Evolutionary conservation across 1,284 basidiomycete species (phyloP).

Genomic region (Dichomitus squalens): DNA sequence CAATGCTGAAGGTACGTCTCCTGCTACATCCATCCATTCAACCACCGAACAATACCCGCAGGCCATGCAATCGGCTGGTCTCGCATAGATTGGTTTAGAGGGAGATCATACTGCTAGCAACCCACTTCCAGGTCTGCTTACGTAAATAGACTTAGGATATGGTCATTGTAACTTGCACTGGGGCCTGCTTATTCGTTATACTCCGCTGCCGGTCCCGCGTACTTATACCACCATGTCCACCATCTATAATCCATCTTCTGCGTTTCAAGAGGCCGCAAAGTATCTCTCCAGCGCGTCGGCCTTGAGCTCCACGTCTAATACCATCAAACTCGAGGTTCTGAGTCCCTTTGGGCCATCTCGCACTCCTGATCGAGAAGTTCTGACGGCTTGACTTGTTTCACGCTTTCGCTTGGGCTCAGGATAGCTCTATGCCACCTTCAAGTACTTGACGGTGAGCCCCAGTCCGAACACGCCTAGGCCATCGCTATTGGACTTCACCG

Average conservation of each 20-base stretch:
- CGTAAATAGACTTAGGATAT: constrained; percentile 33
- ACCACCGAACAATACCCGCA: constrained; percentile 30
- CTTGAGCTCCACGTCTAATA: constrained; percentile 52
- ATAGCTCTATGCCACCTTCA: constrained; percentile 89
- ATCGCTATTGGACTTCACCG: constrained; percentile 80
- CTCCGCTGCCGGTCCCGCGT: constrained; percentile 15
- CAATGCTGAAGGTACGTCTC: constrained; percentile 81
- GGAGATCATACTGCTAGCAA: constrained; percentile 4
- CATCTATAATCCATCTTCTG: constrained; percentile 45
- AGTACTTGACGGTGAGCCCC: constrained; percentile 65
- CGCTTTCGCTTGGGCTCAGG: constrained; percentile 32
- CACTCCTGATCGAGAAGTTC: constrained; percentile 8
- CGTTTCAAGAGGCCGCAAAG: constrained; percentile 61
- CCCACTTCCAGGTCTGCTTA: constrained; percentile 25
- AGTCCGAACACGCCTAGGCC: constrained; percentile 65
- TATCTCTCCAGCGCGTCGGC: constrained; percentile 64
- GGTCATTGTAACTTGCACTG: constrained; percentile 17
- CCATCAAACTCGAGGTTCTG: constrained; percentile 75
- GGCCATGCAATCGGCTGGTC: constrained; percentile 86
- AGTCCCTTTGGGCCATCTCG: constrained; percentile 24
- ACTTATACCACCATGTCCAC: constrained; percentile 28
- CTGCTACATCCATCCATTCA: neutral
- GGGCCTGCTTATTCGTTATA: constrained; percentile 3
- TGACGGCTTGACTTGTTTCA: neutral
- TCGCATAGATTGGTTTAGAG: constrained; percentile 52